Conservation (phyloP, 768 basidiomycete species). For the Mycena latifolia region DNA sequence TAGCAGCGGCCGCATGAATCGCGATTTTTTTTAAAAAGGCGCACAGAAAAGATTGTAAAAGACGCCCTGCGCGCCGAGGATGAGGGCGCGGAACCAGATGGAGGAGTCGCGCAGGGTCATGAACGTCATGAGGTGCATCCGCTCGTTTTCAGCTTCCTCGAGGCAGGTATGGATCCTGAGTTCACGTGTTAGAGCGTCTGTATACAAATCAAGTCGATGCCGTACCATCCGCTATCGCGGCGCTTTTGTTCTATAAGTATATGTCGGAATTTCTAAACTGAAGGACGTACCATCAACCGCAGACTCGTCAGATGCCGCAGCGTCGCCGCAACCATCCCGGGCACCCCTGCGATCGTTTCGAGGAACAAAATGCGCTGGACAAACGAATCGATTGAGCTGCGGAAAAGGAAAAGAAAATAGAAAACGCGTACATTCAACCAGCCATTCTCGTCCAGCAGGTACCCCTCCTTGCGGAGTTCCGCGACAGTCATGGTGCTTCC, state of each 20-base stretch:
- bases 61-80: constrained; percentile 93
- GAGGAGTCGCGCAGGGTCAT: constrained; percentile 91
- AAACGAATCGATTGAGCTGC: constrained; percentile 14
- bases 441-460: constrained; percentile 76
- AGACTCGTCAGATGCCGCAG: constrained; percentile 91
- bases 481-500: constrained; percentile 74
- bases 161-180: constrained; percentile 93
- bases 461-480: constrained; percentile 81
- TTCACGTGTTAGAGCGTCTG: constrained; percentile 44
- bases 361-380: constrained; percentile 69
- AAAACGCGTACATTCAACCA: constrained; percentile 76
- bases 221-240: constrained; percentile 66
- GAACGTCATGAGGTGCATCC: constrained; percentile 98
- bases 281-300: constrained; percentile 79
- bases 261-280: background rate
- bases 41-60: constrained; percentile 92
- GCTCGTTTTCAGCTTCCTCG: constrained; percentile 96
- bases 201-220: background rate
- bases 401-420: background rate
- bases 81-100: constrained; percentile 81
- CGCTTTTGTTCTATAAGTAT: constrained; percentile 47
- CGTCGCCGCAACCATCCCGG: constrained; percentile 94
- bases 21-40: constrained; percentile 11
- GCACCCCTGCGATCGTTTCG: constrained; percentile 94
- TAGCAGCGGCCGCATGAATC: constrained; percentile 18